Evolutionary conservation across 768 basidiomycete species (phyloP), one percentile per base, ranked within the genome.

Genomic region (Cantharellus cinnabarinus): DNA sequence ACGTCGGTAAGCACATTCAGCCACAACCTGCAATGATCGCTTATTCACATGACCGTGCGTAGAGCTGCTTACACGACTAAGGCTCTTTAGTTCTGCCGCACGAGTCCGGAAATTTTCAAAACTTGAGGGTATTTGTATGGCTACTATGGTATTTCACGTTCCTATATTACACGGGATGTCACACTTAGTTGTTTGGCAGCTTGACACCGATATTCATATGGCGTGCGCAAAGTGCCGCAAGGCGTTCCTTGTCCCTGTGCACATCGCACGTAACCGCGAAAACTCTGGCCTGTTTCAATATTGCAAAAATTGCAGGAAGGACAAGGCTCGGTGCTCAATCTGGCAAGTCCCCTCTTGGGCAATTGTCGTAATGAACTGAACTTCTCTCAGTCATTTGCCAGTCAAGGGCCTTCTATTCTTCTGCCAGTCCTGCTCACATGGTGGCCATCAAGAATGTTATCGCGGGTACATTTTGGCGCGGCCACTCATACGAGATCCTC

Each of bases 371-470:
- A 5, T 14, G 35, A 42, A 41, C 61, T 20, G 53, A 20, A 10
- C 42, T 39, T 41, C 41, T 56, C 29, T 2, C 61, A 89, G 87
- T 67, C 88, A 79, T 58, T 77, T 89, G 38, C 87, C 88, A 2
- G 84, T 89, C 14, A 78, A 77, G 38, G 71, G 77, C 0, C 71
- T 87, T 3, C 69, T 85, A 2, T 83, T 88, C 66, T 80, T 81
- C 57, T 89, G 88, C 67, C 76, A 83, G 0, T 70, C 83, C 1
- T 90, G 88, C 66, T 71, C 76, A 50, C 88, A 90, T 62, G 88
- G 88, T 0, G 87, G 87, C 0, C 88, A 90, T 63, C 82, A 83
- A 63, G 74, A 76, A 20, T 90, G 88, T 69, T 88, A 86, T 64
- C 75, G 78, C 42, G 71, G 73, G 39, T 87, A 80, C 65, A 85